phyloP scores from a whole-genome alignment of 2,329 filamentous ascomycete genomes.

The Tricladium varicosporioides region DNA sequence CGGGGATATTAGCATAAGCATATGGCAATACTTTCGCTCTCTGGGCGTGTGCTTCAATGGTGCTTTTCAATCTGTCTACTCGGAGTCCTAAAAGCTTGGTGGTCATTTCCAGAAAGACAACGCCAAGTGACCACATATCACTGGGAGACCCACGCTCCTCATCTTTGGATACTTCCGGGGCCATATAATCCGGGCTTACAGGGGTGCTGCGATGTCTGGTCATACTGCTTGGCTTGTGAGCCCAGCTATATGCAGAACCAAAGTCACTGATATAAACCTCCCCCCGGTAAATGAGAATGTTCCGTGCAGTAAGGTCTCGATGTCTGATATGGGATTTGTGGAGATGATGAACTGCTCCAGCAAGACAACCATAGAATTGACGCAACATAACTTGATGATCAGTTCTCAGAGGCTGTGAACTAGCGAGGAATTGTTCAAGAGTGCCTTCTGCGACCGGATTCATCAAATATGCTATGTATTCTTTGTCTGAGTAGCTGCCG shows the following conservation, averaged over 20 bases:
- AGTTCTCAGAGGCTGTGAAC: too few species aligned
- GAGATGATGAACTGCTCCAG: neutral
- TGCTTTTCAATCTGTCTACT: slow-evolving; percentile 5
- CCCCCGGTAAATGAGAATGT: neutral
- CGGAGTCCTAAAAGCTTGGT: slow-evolving; percentile 8
- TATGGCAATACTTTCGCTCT: too few species aligned
- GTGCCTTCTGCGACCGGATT: slow-evolving; percentile 1
- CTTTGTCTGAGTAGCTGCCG: slow-evolving; percentile 4
- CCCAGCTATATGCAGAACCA: neutral
- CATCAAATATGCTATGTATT: slow-evolving; percentile 4
- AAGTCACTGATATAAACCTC: slow-evolving; percentile 4
- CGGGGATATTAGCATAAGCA: too few species aligned
- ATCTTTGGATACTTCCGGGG: neutral
- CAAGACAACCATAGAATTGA: slow-evolving; percentile 9
- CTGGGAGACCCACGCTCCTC: neutral
- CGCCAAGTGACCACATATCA: slow-evolving; percentile 8
- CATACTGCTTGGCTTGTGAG: neutral
- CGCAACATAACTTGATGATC: too few species aligned
- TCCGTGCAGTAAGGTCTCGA: slow-evolving; percentile 2
- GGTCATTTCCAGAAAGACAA: slow-evolving; percentile 13
- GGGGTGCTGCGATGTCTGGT: neutral
- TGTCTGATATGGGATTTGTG: slow-evolving; percentile 1
- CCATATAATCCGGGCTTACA: neutral
- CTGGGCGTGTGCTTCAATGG: neutral
- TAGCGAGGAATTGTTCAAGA: slow-evolving; percentile 3